Conservation (phyloP, 1,284 basidiomycete species). For the Rhodofomes roseus region DNA sequence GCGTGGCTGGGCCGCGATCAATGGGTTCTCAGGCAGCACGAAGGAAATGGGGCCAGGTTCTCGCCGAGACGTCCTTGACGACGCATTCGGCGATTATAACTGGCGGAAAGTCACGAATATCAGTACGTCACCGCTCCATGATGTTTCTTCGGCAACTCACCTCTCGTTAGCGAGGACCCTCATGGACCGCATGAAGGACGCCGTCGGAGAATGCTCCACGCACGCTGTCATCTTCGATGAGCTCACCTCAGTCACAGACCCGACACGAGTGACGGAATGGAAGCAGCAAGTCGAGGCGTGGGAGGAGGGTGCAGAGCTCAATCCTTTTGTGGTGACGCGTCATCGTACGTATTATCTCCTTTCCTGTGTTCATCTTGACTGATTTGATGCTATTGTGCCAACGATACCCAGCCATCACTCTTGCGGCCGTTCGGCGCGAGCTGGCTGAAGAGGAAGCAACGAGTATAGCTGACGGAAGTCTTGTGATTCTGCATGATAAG, state of each 20-base stretch:
- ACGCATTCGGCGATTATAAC: conserved; percentile 1
- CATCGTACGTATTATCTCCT: neutral
- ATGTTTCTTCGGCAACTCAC: too few species aligned
- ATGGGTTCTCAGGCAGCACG: neutral
- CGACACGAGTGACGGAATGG: neutral
- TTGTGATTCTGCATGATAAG: neutral
- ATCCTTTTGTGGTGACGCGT: neutral
- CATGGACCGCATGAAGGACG: neutral
- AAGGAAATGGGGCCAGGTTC: conserved; percentile 7
- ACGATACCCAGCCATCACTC: neutral
- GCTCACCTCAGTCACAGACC: neutral
- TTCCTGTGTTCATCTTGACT: too few species aligned
- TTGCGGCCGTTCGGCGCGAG: neutral
- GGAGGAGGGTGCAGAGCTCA: neutral
- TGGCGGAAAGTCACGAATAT: neutral
- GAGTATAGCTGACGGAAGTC: neutral
- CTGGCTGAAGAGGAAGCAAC: neutral
- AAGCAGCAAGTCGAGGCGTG: neutral
- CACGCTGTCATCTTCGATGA: neutral
- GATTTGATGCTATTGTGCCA: too few species aligned
- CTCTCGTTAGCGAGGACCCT: neutral
- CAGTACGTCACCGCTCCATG: neutral
- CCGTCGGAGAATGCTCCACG: neutral
- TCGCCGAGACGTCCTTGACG: neutral
- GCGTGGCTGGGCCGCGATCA: conserved; percentile 1